Evolutionary conservation across 2,329 filamentous ascomycete species (phyloP), one percentile per base, ranked within the genome.

Genomic region (Paecilomyces fulvus): DNA sequence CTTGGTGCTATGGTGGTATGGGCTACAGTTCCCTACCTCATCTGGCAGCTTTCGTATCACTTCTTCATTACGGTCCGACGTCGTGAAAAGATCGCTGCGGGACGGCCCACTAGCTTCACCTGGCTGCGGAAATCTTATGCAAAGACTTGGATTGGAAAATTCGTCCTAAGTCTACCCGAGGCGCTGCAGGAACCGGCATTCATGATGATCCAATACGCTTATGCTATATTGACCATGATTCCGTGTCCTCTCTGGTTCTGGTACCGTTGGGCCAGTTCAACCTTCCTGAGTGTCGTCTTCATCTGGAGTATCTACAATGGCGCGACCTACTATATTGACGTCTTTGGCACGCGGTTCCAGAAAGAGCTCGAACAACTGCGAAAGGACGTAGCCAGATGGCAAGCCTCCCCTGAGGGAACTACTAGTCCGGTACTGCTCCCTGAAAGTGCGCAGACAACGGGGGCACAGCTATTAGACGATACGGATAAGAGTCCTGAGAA

Each of bases 281-380:
- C 71, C 0, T 99, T 96, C 74, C 79, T 99, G 50, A 79, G 87
- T 55, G 75, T 83, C 2, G 85, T 99, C n/a, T 97, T 99, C 68
- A 80, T 84, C 49, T 96, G 92, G 91, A 95, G 90, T 64, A 88
- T 96, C 56, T 95, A 96, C 77, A 99, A 99, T 65, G 94, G 94
- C 30, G 90, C 94, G 17, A 97, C 92, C 0, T 99, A 89, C 73
- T 99, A 99, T 74, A 97, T 99, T 67, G 94, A 99, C 65, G 90
- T 97, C 1, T 99, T 97, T 70, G 94, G 95, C 55, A 95, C 89
- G 66, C 85, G 92, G 2, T 97, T 99, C 79, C 90, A 99, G 77
- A 96, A 92, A 69, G 94, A 99, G 72, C 80, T 99, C 11, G 92
- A 99, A 70, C 82, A 87, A 54, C 82, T 99, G 75, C 92, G 88